Base-by-base conservation (phyloP, 805 yeast genomes). In the Candida schatavii region DNA sequence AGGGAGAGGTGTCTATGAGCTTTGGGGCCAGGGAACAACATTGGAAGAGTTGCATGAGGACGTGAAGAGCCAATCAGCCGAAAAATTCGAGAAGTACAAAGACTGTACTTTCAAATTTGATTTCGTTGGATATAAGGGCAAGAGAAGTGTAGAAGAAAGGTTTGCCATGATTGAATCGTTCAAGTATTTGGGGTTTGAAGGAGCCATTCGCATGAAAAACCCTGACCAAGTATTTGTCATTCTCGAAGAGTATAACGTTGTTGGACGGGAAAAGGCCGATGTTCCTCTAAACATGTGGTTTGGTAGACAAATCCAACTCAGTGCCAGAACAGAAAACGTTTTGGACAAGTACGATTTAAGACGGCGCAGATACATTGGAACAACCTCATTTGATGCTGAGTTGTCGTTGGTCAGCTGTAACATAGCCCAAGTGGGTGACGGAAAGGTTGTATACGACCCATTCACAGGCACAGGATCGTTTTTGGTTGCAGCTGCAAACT, bases 381-480 rank as follows among this genome's bases (percentile, higher is more conserved):
- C 99, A 5, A 93, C 99, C 0, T 88, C 97, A 14, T 93, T 93
- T 63, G 99, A 93, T 52, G 95, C 97, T 1, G 98, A 93, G 57
- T 67, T 93, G 45, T 81, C 97, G 0, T 64, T 93, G 36, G 84
- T 90, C 13, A 84, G 95, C 23, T 86, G 96, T 54, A 93, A 91
- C 55, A 74, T 93, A 39, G 96, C 86, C 0, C 89, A 85, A 47
- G 88, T 84, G 11, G 70, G 61, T 28, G 70, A 74, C 0, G 85
- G 83, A 0, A 76, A 81, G 41, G 56, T 89, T 3, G 78, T 85
- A 56, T 91, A 88, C 57, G 99, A 93, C 62, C 99, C 99, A 19
- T 93, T 93, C 66, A 88, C 87, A 3, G 99, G 99, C 0, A 93
- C 99, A 0, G 99, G 99, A 0, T 88, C 97, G 17, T 93, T 93